Conservation (phyloP, 1,284 basidiomycete species). For the Schizophyllum commune region DNA sequence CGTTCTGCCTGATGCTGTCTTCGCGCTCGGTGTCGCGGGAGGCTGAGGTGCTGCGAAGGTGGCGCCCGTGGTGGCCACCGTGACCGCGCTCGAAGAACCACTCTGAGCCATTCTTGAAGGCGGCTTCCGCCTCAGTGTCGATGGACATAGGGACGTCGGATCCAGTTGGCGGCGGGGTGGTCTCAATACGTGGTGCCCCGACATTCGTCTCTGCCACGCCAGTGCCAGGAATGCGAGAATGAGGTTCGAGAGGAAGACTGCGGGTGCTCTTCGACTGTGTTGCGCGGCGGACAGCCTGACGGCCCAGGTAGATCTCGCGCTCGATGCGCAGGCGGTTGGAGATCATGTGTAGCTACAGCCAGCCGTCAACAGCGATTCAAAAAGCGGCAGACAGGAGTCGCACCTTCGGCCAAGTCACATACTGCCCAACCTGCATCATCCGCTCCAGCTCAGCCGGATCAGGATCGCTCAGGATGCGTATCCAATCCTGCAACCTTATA, state of each 20-base stretch:
- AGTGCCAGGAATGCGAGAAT: constrained; percentile 17
- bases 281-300: constrained; percentile 61
- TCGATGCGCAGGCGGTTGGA: constrained; percentile 78
- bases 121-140: constrained; percentile 54
- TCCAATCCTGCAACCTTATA: no score
- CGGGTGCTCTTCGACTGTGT: constrained; percentile 25
- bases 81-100: constrained; percentile 37
- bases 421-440: constrained; percentile 81
- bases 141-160: constrained; percentile 47
- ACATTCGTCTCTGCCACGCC: constrained; percentile 10
- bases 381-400: constrained; percentile 6
- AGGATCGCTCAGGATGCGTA: constrained; percentile 79
- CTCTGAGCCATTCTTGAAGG: constrained; percentile 39
- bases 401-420: constrained; percentile 95
- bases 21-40: constrained; percentile 4
- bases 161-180: constrained; percentile 25
- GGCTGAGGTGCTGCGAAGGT: constrained; percentile 16
- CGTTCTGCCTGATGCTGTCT: not conserved
- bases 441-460: constrained; percentile 70
- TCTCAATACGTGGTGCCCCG: constrained; percentile 7
- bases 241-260: constrained; percentile 18
- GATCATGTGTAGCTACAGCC: constrained; percentile 77
- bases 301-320: constrained; percentile 76
- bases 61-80: not conserved
- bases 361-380: not conserved